Conservation (phyloP, 257 asterid species). For the Jacaranda copaia region DNA sequence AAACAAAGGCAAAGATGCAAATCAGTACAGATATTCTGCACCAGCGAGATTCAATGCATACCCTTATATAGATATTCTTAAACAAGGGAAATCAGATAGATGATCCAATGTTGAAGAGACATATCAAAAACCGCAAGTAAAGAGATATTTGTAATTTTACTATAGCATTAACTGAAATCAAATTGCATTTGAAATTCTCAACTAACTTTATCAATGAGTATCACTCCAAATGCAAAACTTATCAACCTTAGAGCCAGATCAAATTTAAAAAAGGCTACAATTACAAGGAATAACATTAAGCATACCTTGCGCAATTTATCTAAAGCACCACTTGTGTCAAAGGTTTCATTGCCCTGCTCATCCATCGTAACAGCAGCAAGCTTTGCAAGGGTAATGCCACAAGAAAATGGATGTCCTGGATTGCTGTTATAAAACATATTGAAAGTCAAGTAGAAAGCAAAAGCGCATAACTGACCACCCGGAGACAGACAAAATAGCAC, state of each 20-base stretch:
- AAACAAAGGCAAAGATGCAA: slow-evolving; percentile 27
- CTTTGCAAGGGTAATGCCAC: slow-evolving; percentile 94
- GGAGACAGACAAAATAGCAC: background rate
- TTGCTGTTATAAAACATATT: slow-evolving; percentile 60
- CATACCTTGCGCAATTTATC: slow-evolving; percentile 96
- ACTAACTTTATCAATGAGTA: slow-evolving; percentile 10
- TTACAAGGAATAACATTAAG: slow-evolving; percentile 33
- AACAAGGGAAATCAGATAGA: slow-evolving; percentile 19
- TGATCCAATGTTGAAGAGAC: slow-evolving; percentile 24
- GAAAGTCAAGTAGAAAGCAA: slow-evolving; percentile 33
- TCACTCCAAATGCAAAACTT: slow-evolving; percentile 25
- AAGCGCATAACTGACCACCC: slow-evolving; percentile 16
- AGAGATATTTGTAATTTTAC: slow-evolving; percentile 25
- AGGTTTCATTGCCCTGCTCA: slow-evolving; percentile 98
- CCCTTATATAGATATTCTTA: slow-evolving; percentile 1
- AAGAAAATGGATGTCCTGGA: slow-evolving; percentile 91
- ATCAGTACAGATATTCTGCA: slow-evolving; percentile 36
- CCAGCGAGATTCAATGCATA: slow-evolving; percentile 29
- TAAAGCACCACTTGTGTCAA: slow-evolving; percentile 97
- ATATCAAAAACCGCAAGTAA: background rate
- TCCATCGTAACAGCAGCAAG: slow-evolving; percentile 99
- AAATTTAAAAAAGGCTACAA: slow-evolving; percentile 22
- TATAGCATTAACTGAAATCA: slow-evolving; percentile 19
- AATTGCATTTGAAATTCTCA: slow-evolving; percentile 15
- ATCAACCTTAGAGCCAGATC: slow-evolving; percentile 21